Conservation (phyloP, 805 yeast species). For the Dipodascopsis tothii region DNA sequence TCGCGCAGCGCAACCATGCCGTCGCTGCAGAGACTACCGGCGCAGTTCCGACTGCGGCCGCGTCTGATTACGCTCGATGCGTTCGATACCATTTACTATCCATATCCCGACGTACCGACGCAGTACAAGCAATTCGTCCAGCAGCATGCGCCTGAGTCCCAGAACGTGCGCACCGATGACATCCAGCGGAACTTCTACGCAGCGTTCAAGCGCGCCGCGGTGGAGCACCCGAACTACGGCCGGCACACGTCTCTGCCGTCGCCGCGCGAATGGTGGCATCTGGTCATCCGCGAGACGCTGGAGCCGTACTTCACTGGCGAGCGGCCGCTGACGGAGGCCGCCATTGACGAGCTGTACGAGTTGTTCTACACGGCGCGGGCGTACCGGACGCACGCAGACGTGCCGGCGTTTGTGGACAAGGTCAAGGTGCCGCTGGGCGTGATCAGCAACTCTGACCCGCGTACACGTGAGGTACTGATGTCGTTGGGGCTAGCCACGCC, state of each 20-base stretch:
- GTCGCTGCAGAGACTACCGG: no score
- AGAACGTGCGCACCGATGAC: no score
- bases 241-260: slow-evolving; percentile 2
- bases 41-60: no score
- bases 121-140: slow-evolving; percentile 7
- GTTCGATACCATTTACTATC: slow-evolving; percentile 18
- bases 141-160: no score
- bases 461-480: slow-evolving; percentile 7
- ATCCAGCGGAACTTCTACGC: not conserved
- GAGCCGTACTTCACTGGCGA: not conserved
- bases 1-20: no score
- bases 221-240: slow-evolving; percentile 15
- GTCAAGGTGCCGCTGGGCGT: slow-evolving; percentile 5
- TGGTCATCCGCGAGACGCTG: slow-evolving; percentile 9
- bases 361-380: slow-evolving; percentile 12
- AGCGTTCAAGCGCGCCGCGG: slow-evolving; percentile 8
- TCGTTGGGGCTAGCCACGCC: slow-evolving; percentile 5
- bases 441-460: slow-evolving; percentile 15
- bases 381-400: slow-evolving; percentile 10
- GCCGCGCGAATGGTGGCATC: slow-evolving; percentile 17
- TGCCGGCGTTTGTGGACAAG: slow-evolving; percentile 7
- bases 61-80: slow-evolving; percentile 17
- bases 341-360: slow-evolving; percentile 5
- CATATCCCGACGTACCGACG: slow-evolving; percentile 10
- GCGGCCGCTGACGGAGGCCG: not conserved